A percentile compares a stretch with the other conserved stretches of the same genome.
Conservation (phyloP, 2,329 filamentous ascomycete genomes). For the Coniochaeta prunicola region DNA sequence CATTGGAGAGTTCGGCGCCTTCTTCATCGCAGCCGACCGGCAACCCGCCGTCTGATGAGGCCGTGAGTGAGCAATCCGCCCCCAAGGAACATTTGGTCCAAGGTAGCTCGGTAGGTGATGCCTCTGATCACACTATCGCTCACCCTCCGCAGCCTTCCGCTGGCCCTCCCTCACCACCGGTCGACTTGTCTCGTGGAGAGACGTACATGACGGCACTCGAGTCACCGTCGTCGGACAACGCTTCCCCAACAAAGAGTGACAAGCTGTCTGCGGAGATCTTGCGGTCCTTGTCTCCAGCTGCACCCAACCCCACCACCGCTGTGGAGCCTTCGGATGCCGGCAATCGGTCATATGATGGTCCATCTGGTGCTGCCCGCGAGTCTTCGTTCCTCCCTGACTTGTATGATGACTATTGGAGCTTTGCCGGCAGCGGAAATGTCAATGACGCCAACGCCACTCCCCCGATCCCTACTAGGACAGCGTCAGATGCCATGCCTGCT, state of each 20-base stretch:
- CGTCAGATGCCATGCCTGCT: neutral
- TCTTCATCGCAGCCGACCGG: neutral
- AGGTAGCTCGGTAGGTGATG: neutral
- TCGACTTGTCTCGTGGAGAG: neutral
- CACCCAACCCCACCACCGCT: neutral
- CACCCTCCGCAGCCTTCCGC: neutral
- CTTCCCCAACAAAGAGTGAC: neutral
- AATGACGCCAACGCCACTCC: neutral
- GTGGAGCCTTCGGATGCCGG: neutral
- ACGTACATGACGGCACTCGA: neutral
- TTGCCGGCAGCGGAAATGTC: neutral
- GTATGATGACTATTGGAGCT: conserved; percentile 1
- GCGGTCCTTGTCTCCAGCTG: neutral
- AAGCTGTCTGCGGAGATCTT: neutral
- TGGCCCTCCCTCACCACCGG: neutral
- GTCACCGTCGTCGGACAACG: neutral
- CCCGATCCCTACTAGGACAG: neutral
- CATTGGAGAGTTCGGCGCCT: neutral
- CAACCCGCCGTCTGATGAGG: neutral
- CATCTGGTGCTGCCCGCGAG: neutral
- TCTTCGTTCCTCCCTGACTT: neutral
- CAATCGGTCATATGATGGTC: neutral
- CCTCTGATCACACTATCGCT: neutral
- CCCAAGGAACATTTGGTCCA: neutral
- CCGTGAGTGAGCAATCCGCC: neutral